phyloP scores from a whole-genome alignment of 1,139 yeast species.

The Spencermartinsiella ligniputridi region DNA sequence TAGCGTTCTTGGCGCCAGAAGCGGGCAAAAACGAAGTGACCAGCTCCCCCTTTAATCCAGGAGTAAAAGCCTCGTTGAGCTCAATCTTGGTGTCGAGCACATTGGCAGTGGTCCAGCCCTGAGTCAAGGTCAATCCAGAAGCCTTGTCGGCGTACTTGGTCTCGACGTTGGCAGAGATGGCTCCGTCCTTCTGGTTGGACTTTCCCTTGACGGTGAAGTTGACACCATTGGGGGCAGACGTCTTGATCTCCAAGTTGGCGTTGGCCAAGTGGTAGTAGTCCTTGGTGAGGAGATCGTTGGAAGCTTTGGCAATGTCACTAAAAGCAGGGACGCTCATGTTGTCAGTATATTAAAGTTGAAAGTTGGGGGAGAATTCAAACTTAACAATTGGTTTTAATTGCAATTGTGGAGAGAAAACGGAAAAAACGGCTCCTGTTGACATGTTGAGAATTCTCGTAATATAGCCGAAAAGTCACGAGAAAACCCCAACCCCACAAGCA shows the following conservation, averaged over 20 bases:
- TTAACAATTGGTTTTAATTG: no score
- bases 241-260: conserved; percentile 83
- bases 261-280: conserved; percentile 93
- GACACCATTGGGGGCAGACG: conserved; percentile 95
- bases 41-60: conserved; percentile 92
- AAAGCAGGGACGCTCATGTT: conserved; percentile 37
- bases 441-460: no score
- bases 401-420: no score
- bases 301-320: conserved; percentile 81
- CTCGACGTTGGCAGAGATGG: conserved; percentile 86
- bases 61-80: conserved; percentile 85
- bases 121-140: conserved; percentile 88
- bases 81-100: conserved; percentile 90
- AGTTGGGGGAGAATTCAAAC: no score
- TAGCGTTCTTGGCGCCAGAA: conserved; percentile 78
- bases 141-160: conserved; percentile 92
- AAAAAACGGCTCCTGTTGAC: no score
- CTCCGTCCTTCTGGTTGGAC: conserved; percentile 69
- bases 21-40: conserved; percentile 85
- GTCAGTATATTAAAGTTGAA: background rate
- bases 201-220: conserved; percentile 93
- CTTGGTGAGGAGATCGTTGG: conserved; percentile 82
- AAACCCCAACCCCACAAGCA: no score
- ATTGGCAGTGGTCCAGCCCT: conserved; percentile 97
- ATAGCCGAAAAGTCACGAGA: no score